Conservation (phyloP, 306 rosid species). For the Macrotyloma uniflorum region DNA sequence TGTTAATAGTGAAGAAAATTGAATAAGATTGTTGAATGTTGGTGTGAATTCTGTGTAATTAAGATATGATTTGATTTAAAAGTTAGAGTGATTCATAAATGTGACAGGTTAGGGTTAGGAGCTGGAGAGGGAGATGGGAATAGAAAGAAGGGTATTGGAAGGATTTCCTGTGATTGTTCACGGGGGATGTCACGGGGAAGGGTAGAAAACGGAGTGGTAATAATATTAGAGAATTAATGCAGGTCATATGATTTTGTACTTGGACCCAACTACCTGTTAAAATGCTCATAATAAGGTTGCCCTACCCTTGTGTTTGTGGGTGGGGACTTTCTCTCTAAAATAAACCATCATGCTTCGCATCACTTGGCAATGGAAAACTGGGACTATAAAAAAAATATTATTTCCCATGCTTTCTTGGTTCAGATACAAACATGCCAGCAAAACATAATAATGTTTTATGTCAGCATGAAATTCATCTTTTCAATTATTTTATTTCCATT, state of each 20-base stretch:
- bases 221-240: neutral
- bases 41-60: neutral
- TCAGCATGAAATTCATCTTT: slow-evolving; percentile 3
- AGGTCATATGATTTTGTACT: slow-evolving; percentile 2
- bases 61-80: neutral
- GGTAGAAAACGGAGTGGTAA: neutral
- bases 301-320: slow-evolving; percentile 23
- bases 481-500: slow-evolving; percentile 20
- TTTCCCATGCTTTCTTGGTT: slow-evolving; percentile 19
- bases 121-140: neutral
- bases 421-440: neutral
- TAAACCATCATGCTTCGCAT: slow-evolving; percentile 31
- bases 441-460: slow-evolving; percentile 28
- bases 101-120: neutral
- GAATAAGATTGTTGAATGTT: too few species aligned
- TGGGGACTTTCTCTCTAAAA: slow-evolving; percentile 9
- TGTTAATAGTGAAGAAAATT: too few species aligned
- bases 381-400: neutral
- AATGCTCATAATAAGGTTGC: slow-evolving; percentile 25
- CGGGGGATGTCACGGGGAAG: slow-evolving; percentile 32
- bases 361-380: slow-evolving; percentile 19
- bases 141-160: neutral
- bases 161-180: slow-evolving; percentile 24
- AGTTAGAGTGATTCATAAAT: neutral
- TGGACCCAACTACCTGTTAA: slow-evolving; percentile 22